Percentiles rank a stretch among this genome's conserved stretches.
These are phyloP conservation scores for Coemansia sp. DNA, from an alignment of 192 early-diverging fungal species.

Conservation along the genomic window DNA sequence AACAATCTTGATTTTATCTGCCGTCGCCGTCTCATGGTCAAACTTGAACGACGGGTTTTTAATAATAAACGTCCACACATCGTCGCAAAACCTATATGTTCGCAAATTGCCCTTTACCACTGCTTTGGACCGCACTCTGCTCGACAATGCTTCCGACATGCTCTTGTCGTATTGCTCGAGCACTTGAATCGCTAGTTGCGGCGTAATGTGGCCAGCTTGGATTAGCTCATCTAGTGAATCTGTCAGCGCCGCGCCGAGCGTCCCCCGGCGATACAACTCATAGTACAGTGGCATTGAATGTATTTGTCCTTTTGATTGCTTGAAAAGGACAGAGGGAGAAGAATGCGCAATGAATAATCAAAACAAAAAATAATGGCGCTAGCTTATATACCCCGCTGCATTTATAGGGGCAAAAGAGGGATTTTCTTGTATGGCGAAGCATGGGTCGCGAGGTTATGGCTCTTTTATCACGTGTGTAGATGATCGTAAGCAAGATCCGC, in stretches of 20 bases:
- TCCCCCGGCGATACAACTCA: conserved; percentile 71
- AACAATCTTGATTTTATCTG: conserved; percentile 94
- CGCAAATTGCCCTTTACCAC: conserved; percentile 77
- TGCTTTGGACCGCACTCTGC: conserved; percentile 74
- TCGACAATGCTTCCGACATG: conserved; percentile 84
- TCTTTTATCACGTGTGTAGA: background rate
- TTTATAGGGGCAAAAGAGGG: conserved; percentile 8
- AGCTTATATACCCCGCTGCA: conserved; percentile 13
- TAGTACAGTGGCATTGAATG: conserved; percentile 61
- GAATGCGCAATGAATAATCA: background rate
- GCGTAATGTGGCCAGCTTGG: conserved; percentile 81
- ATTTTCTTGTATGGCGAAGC: conserved; percentile 10
- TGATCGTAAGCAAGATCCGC: background rate
- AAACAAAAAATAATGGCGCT: conserved; percentile 5
- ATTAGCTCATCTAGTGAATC: conserved; percentile 97
- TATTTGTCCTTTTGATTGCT: background rate
- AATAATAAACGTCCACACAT: conserved; percentile 98
- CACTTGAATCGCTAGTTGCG: conserved; percentile 90
- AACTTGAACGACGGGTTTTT: conserved; percentile 81
- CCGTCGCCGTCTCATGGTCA: conserved; percentile 75
- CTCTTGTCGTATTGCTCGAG: conserved; percentile 72
- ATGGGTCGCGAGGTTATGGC: background rate
- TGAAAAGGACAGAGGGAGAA: background rate
- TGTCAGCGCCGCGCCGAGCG: conserved; percentile 88
- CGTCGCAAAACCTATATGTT: conserved; percentile 94